A percentile compares a stretch with the other conserved stretches of the same genome.
phyloP scores from a whole-genome alignment of 176 grass and related monocot genomes.

The Zoysia japonica region DNA sequence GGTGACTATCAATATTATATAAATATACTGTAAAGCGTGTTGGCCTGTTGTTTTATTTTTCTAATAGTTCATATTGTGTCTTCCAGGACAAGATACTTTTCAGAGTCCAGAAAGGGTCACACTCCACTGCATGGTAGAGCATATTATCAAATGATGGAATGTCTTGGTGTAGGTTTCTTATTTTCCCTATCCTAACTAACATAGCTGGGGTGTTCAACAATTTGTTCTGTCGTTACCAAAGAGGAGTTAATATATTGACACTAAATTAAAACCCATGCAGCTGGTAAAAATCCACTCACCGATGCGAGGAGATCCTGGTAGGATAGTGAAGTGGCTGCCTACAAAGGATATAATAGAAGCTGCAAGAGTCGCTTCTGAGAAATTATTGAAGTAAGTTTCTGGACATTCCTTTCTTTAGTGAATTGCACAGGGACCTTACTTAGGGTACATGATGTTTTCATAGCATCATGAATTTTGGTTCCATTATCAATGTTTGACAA shows the following conservation, averaged over 20 bases:
- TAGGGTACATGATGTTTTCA: background rate
- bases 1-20: background rate
- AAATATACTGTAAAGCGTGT: background rate
- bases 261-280: slow-evolving; percentile 43
- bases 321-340: slow-evolving; percentile 66
- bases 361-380: slow-evolving; percentile 83
- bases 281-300: slow-evolving; percentile 97
- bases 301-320: slow-evolving; percentile 75
- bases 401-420: background rate
- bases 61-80: slow-evolving; percentile 29
- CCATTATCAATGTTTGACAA: slow-evolving; percentile 4
- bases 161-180: slow-evolving; percentile 74
- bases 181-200: background rate
- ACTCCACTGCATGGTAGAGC: slow-evolving; percentile 92
- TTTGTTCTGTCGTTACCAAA: background rate
- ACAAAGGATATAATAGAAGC: slow-evolving; percentile 56
- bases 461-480: background rate
- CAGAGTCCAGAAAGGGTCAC: slow-evolving; percentile 86
- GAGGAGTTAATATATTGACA: slow-evolving; percentile 19
- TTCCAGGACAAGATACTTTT: slow-evolving; percentile 98
- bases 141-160: slow-evolving; percentile 99
- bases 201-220: background rate
- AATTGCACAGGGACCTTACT: background rate
- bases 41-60: slow-evolving; percentile 12
- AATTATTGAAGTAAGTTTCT: slow-evolving; percentile 69